Evolutionary conservation across 2,329 filamentous ascomycete genomes (phyloP).

Genomic region (Fusarium sp.): DNA sequence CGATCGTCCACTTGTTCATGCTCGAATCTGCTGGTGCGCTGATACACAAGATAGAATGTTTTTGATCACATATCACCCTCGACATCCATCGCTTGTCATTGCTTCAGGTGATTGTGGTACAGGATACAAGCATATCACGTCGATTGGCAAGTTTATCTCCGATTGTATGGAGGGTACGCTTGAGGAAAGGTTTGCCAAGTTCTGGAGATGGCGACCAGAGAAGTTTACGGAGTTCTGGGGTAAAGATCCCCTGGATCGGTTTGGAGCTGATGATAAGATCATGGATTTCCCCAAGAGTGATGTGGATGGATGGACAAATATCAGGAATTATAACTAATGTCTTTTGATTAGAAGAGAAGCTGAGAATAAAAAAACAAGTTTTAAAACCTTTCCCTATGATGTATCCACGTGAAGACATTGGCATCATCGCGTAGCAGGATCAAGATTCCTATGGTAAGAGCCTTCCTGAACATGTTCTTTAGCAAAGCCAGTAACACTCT

Average conservation of each 20-base stretch:
- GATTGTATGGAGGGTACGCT: conserved; percentile 21
- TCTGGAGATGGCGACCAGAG: conserved; percentile 30
- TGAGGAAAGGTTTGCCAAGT: conserved; percentile 12
- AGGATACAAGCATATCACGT: conserved; percentile 28
- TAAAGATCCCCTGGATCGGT: conserved; percentile 15
- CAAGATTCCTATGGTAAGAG: accelerated
- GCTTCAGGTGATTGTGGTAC: conserved; percentile 29
- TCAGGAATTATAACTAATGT: background rate
- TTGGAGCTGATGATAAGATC: conserved; percentile 15
- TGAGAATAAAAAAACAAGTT: background rate
- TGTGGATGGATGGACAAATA: background rate
- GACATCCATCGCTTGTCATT: conserved; percentile 14
- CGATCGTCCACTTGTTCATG: conserved; percentile 23
- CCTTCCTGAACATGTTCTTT: background rate
- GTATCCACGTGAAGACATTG: accelerated
- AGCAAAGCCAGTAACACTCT: background rate
- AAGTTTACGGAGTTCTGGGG: conserved; percentile 22
- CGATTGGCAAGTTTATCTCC: conserved; percentile 15
- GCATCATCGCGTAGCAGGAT: accelerated
- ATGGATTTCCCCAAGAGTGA: conserved; percentile 8
- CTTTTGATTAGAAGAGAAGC: accelerated
- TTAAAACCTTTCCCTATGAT: background rate
- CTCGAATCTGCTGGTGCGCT: conserved; percentile 33
- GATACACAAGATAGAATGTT: conserved; percentile 27
- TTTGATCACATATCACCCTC: conserved; percentile 30